Conservation (phyloP, 495 filamentous ascomycete genomes). For the Podospora australis region DNA sequence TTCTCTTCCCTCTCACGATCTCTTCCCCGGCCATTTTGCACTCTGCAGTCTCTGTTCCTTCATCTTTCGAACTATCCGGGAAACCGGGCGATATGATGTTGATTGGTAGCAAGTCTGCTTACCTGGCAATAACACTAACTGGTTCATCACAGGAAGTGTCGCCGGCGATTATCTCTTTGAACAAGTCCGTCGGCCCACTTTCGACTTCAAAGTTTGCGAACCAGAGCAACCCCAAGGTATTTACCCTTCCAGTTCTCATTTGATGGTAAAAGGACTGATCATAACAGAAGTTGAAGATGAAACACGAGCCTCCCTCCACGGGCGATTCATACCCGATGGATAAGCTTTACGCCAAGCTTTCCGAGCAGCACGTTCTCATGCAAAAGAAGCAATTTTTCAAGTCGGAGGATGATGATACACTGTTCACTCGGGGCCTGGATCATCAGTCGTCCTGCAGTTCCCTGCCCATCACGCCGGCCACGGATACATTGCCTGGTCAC, state of each 20-base stretch:
- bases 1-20: neutral
- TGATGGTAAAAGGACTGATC: conserved; percentile 20
- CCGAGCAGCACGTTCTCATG: conserved; percentile 57
- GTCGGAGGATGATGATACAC: conserved; percentile 35
- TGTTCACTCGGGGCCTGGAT: conserved; percentile 32
- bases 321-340: conserved; percentile 45
- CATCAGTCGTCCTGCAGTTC: conserved; percentile 45
- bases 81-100: neutral
- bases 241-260: neutral
- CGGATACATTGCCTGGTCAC: conserved; percentile 40
- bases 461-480: conserved; percentile 52
- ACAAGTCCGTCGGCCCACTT: conserved; percentile 39
- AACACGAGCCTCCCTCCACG: conserved; percentile 32
- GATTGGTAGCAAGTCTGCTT: too few species aligned
- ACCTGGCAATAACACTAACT: neutral
- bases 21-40: too few species aligned
- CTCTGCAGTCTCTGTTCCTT: too few species aligned
- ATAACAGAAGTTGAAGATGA: conserved; percentile 45
- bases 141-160: conserved; percentile 5
- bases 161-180: conserved; percentile 17
- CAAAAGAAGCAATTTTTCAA: conserved; percentile 46
- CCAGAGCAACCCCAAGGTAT: conserved; percentile 41
- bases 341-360: conserved; percentile 58
- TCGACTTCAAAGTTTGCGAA: conserved; percentile 44
- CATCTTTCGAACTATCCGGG: too few species aligned